Percentiles rank a stretch among this genome's conserved stretches.
Evolutionary conservation across 1,284 basidiomycete genomes (phyloP).

Genomic region (Stygiomarasmius scandens): DNA sequence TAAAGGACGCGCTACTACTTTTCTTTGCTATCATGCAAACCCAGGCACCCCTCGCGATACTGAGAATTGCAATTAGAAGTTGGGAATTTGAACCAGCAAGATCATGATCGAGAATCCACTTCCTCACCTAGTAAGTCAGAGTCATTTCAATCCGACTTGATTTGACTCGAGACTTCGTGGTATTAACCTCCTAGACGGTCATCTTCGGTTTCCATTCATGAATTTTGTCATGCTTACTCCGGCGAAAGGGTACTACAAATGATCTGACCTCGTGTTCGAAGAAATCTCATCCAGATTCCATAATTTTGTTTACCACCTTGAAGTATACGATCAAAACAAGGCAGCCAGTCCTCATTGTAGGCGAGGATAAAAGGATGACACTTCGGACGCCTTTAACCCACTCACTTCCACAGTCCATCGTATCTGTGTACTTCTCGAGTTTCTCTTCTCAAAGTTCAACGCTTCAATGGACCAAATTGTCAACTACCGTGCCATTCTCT

Average conservation of each 20-base stretch:
- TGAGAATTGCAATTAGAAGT: neutral
- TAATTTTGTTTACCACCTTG: conserved; percentile 14
- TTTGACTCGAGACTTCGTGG: neutral
- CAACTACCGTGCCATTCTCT: conserved; percentile 63
- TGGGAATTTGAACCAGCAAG: neutral
- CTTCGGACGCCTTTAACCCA: neutral
- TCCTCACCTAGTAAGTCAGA: neutral
- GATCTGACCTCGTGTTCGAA: conserved; percentile 30
- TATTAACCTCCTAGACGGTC: neutral
- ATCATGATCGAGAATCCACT: conserved; percentile 13
- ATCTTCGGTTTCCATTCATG: neutral
- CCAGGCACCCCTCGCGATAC: neutral
- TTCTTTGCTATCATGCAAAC: neutral
- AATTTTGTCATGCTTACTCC: conserved; percentile 1
- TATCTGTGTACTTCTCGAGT: neutral
- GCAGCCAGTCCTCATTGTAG: conserved; percentile 39
- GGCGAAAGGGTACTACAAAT: conserved; percentile 21
- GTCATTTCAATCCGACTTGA: neutral
- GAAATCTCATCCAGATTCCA: conserved; percentile 14
- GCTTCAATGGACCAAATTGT: conserved; percentile 18
- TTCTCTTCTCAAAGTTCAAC: neutral
- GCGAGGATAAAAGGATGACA: conserved; percentile 6
- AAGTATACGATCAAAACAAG: conserved; percentile 27
- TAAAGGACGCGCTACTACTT: too few species aligned
- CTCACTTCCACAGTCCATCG: neutral